Evolutionary conservation across 441 rosid species (phyloP).

Genomic region (Erodium trifolium): DNA sequence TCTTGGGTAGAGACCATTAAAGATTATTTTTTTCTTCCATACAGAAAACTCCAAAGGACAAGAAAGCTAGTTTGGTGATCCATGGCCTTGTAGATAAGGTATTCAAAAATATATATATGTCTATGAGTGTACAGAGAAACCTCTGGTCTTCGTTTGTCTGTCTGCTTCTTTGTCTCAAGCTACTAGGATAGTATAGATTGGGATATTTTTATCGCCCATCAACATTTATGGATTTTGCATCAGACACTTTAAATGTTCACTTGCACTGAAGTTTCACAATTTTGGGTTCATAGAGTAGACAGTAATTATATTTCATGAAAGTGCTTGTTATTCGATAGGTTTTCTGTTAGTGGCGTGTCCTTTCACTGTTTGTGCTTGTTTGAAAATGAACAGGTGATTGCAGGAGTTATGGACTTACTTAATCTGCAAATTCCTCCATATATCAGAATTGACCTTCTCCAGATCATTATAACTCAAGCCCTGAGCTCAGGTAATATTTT

Average conservation of each 20-base stretch:
- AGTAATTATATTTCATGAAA: background rate
- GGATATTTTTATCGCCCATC: background rate
- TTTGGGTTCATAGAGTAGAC: too few species aligned
- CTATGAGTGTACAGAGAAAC: background rate
- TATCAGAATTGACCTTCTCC: constrained; percentile 68
- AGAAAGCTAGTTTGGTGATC: constrained; percentile 82
- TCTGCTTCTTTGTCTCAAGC: background rate
- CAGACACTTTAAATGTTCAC: background rate
- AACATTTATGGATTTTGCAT: background rate
- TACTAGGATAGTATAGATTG: background rate
- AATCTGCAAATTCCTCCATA: constrained; percentile 66
- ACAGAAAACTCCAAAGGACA: constrained; percentile 97
- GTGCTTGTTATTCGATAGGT: constrained; percentile 1
- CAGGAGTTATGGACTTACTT: constrained; percentile 71
- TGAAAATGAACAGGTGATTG: constrained; percentile 57
- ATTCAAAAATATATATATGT: constrained; percentile 3
- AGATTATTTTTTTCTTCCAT: constrained; percentile 14
- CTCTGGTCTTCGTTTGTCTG: background rate
- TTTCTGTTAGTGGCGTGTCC: constrained; percentile 4
- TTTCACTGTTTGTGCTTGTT: background rate
- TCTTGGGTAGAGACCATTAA: background rate
- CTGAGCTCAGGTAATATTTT: constrained; percentile 48
- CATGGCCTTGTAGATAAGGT: constrained; percentile 92
- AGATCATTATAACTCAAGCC: constrained; percentile 52
- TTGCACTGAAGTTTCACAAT: background rate